Evolutionary conservation across 139 green algal genomes (phyloP), one percentile per base, ranked within the genome.

Genomic region (Chlamydomonas schloesseri): DNA sequence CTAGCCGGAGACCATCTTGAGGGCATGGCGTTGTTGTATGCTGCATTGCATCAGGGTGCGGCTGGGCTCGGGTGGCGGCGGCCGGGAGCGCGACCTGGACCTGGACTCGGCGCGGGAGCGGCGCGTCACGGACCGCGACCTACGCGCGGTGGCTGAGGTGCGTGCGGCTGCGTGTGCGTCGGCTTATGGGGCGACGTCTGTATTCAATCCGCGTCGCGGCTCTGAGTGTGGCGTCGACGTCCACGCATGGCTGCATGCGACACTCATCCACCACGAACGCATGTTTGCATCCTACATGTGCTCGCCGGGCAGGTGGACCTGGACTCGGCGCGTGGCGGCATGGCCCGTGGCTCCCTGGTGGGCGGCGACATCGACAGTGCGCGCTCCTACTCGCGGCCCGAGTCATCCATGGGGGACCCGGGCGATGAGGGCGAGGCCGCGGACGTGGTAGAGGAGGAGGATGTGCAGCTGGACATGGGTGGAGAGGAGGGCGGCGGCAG

Each of bases 291-390:
- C 42, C 8, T 50, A 50, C 57, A 80, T 57, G 47, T 79, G 24
- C 42, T 65, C 0, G n/a, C 65, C 6, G 29, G 42, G 18, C 64
- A 84, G 37, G 5, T 70, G 28, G 79, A 81, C 57, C 65, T 88
- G 80, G 71, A 81, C 67, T 75, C 77, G 1, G 67, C 70, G 31
- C 86, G 58, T 29, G 69, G 50, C 6, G 69, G 50, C 6, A 29
- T 6, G 17, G 29, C 24, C 18, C n/a, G 58, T 26, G 50, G 46
- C 31, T 71, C 60, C 2, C 46, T 28, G 15, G 46, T 55, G 46
- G 60, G 55, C n/a, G 60, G 71, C 11, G 84, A 84, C 28, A 73
- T 88, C 31, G 84, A 86, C 76, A 86, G 76, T 34, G 84, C 84
- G 11, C 50, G 75, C 23, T 77, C 80, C 47, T 77, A 87, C 53